Conservation (phyloP, 2,329 filamentous ascomycete genomes). For the Periconia sp. region DNA sequence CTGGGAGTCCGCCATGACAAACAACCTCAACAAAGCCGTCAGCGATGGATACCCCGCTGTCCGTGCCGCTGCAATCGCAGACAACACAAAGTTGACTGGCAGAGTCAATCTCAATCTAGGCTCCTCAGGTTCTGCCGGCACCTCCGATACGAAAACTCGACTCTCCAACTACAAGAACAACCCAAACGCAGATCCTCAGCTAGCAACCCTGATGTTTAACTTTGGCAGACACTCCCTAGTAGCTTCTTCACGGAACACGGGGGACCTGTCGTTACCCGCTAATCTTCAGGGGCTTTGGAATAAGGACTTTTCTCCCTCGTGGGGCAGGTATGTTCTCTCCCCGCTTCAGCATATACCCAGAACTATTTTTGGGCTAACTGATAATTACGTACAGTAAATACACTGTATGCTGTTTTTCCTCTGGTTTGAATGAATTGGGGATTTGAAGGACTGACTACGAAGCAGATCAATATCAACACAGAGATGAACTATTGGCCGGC, state of each 20-base stretch:
- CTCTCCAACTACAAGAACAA: not conserved
- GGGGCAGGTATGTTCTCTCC: conserved; percentile 31
- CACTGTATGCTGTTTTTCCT: conserved; percentile 27
- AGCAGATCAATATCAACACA: conserved; percentile 50
- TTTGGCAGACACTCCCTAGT: conserved; percentile 44
- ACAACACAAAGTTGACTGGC: not conserved
- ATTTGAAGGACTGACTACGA: not conserved
- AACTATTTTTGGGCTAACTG: not conserved
- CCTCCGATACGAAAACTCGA: not conserved
- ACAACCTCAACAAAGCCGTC: conserved; percentile 17
- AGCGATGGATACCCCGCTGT: conserved; percentile 5
- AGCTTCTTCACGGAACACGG: conserved; percentile 22
- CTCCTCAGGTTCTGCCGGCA: not conserved
- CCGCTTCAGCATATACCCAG: not conserved
- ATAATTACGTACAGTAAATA: conserved; percentile 38
- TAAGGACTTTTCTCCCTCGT: conserved; percentile 41
- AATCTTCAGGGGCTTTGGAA: conserved; percentile 50
- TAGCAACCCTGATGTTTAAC: conserved; percentile 38
- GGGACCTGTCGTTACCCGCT: conserved; percentile 34
- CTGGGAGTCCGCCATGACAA: conserved; percentile 12
- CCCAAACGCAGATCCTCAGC: conserved; percentile 1
- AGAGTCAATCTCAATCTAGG: conserved; percentile 3
- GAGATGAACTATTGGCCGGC: conserved; percentile 56
- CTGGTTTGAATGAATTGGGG: not conserved
- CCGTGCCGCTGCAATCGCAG: not conserved